Evolutionary conservation across 176 grass and related monocot genomes (phyloP).

Genomic region (Dactylis glomerata): DNA sequence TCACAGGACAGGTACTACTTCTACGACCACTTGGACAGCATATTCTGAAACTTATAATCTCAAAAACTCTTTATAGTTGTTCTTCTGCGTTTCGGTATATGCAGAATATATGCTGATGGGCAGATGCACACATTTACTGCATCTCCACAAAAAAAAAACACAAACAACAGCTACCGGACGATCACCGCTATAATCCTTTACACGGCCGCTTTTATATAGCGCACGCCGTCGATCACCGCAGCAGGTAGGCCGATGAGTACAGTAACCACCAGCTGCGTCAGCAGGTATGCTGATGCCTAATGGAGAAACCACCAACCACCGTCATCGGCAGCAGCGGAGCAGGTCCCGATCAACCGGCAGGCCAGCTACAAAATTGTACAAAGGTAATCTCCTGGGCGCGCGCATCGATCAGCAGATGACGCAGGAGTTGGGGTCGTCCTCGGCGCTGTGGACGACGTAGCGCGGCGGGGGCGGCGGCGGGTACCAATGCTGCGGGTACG

Average conservation of each 20-base stretch:
- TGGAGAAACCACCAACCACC: too few species aligned
- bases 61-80: neutral
- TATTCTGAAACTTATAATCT: neutral
- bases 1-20: too few species aligned
- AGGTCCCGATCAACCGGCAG: too few species aligned
- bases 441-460: constrained; percentile 56
- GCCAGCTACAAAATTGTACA: constrained; percentile 17
- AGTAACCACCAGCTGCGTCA: constrained; percentile 4
- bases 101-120: neutral
- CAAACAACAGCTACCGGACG: neutral
- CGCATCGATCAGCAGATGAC: constrained; percentile 52
- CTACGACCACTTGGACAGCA: too few species aligned
- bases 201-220: neutral
- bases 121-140: neutral
- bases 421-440: constrained; percentile 82
- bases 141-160: neutral
- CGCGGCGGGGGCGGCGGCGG: neutral
- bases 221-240: neutral
- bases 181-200: neutral
- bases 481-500: constrained; percentile 23
- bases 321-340: too few species aligned
- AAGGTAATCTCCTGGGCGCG: neutral
- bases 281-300: too few species aligned
- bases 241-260: neutral
- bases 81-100: neutral